Percentiles rank a stretch among this genome's conserved stretches.
phyloP scores from a whole-genome alignment of 2,329 filamentous ascomycete genomes.

The Alternaria viburni region DNA sequence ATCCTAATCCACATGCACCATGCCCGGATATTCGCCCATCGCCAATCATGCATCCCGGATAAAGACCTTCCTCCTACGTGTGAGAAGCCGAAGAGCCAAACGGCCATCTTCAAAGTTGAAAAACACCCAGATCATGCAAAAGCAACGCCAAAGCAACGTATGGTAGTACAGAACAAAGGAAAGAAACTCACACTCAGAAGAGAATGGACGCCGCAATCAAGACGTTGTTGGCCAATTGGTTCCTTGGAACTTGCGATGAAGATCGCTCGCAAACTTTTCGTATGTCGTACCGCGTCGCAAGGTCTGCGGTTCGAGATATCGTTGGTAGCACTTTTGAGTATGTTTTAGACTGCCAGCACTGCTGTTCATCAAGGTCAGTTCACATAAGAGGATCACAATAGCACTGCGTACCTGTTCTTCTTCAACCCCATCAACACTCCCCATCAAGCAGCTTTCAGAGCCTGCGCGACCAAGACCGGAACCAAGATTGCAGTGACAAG shows the following conservation, averaged over 20 bases:
- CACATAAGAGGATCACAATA: no score
- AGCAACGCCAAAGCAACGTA: slow-evolving; percentile 18
- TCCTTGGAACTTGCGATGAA: neutral
- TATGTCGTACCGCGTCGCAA: neutral
- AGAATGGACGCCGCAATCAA: neutral
- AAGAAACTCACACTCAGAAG: neutral
- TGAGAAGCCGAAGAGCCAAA: neutral
- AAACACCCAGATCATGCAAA: slow-evolving; percentile 15
- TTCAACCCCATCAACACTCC: neutral
- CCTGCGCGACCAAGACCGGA: slow-evolving; percentile 32
- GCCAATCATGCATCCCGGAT: neutral
- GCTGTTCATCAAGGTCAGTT: neutral
- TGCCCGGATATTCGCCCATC: neutral
- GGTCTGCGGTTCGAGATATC: neutral
- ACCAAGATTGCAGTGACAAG: slow-evolving; percentile 31
- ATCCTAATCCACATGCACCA: neutral
- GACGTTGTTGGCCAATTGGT: neutral
- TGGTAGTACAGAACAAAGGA: slow-evolving; percentile 5
- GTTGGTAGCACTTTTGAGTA: neutral
- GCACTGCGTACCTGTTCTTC: neutral
- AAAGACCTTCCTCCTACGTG: neutral
- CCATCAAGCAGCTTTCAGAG: slow-evolving; percentile 22
- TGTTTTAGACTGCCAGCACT: neutral
- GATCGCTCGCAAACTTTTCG: neutral
- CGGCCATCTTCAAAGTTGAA: neutral